Percentiles rank a stretch among this genome's conserved stretches.
Conservation (phyloP, 208 protist species). For the Polymyxa betae region DNA sequence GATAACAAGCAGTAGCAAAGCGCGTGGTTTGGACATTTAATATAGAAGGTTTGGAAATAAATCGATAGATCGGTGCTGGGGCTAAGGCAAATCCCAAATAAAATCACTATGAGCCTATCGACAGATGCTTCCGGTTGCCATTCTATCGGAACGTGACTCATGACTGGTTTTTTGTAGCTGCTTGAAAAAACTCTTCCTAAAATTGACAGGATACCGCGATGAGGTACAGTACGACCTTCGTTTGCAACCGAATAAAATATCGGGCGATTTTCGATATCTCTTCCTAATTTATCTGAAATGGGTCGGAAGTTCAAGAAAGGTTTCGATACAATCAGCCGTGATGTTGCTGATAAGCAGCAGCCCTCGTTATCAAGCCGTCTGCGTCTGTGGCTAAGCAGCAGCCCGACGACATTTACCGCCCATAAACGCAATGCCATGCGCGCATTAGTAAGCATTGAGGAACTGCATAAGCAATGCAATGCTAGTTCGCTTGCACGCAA, state of each 20-base stretch:
- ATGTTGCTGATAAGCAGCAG: not conserved
- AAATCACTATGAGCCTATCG: not conserved
- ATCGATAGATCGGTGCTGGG: too few relatives aligned
- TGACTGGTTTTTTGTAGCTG: not conserved
- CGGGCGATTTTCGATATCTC: not conserved
- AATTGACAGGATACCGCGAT: not conserved
- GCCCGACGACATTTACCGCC: not conserved
- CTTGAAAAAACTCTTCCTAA: not conserved
- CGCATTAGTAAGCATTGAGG: not conserved
- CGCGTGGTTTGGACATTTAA: not conserved
- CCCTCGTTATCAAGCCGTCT: not conserved
- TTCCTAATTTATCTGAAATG: not conserved
- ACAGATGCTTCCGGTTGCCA: not conserved
- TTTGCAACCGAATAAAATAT: not conserved
- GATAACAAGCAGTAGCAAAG: not conserved
- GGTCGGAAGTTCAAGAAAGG: not conserved
- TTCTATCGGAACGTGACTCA: not conserved
- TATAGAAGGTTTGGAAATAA: not conserved
- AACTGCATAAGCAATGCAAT: not conserved
- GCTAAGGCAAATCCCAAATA: not conserved
- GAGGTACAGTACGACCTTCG: not conserved
- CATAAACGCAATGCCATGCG: not conserved
- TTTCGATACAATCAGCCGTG: not conserved
- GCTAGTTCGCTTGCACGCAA: not conserved
- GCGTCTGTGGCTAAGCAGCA: not conserved